Base-by-base conservation (phyloP, 1,139 yeast species). In the Blastobotrys ciferrii region DNA sequence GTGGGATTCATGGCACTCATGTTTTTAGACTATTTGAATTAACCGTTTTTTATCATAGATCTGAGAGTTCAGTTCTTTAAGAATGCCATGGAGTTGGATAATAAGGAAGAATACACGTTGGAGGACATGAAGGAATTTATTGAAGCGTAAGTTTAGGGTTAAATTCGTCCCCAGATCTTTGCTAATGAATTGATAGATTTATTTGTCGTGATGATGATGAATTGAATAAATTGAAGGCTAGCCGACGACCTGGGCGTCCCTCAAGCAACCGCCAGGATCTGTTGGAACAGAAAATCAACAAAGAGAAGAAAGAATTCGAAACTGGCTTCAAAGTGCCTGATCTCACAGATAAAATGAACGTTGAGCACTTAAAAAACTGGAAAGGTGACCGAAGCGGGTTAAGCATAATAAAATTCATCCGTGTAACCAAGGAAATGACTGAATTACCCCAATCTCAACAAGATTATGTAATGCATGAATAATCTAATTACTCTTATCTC, bases 211-310 rank as follows among this genome's bases (percentile, higher is more conserved):
- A 81, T 61, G 85, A 83, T 58, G 88, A 80, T 15, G 96, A 88
- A 64, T 67, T 91, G 48, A 76, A 76, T 12, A 71, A 72, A 50
- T 70, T 86, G 51, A 77, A 76, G 56, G 68, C 65, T 4, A 78
- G 75, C 48, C 78, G 95, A 72, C 77, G 96, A 62, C 82, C 89
- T 13, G 95, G 95, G n/a, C 77, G 98, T 68, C 96, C 98, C 6
- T 77, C 87, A 17, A 69, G 85, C 7, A 77, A 76, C 53, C 80
- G 82, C 62, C 96, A 87, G 61, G 82, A 80, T 56, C 60, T 77
- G 32, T 67, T 89, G 52, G 85, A 86, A 58, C 78, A 77, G 55
- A 79, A 78, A 59, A 74, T 74, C 42, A 81, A 82, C 47, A 71
- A 75, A 43, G 96, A 89, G 54, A 50, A 62, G 44, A 77, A 77